Conservation (phyloP, 2,329 filamentous ascomycete species). For the Xylaria sp. region DNA sequence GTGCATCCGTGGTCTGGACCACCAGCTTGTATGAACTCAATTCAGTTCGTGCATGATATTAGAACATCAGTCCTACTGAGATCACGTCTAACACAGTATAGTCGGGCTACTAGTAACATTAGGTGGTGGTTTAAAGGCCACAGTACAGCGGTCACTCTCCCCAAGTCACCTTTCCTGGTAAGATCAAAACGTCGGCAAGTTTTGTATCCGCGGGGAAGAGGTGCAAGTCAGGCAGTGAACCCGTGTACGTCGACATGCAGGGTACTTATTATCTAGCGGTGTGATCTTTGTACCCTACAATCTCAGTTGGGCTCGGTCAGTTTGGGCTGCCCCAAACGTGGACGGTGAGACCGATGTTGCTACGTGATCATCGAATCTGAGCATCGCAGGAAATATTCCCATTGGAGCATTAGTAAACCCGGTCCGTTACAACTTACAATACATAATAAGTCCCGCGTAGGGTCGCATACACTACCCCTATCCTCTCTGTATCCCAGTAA, state of each 20-base stretch:
- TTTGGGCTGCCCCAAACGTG: conserved; percentile 7
- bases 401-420: conserved; percentile 32
- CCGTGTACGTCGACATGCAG: background rate
- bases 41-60: background rate
- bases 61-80: background rate
- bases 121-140: background rate
- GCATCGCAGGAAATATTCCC: conserved; percentile 33
- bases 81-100: background rate
- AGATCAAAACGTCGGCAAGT: background rate
- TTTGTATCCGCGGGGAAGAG: background rate
- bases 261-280: conserved; percentile 11
- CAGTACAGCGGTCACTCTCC: background rate
- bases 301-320: no score
- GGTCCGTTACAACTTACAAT: conserved; percentile 18
- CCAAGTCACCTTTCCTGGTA: background rate
- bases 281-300: no score
- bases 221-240: background rate
- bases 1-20: background rate
- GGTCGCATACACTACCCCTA: conserved; percentile 29
- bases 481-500: background rate
- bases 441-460: no score
- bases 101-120: background rate
- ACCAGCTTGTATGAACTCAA: background rate
- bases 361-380: conserved; percentile 36
- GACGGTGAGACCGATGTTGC: conserved; percentile 32